These are phyloP conservation scores for Thymus quinquecostatus DNA, from an alignment of 257 asterid genomes.

Conservation along the genomic window DNA sequence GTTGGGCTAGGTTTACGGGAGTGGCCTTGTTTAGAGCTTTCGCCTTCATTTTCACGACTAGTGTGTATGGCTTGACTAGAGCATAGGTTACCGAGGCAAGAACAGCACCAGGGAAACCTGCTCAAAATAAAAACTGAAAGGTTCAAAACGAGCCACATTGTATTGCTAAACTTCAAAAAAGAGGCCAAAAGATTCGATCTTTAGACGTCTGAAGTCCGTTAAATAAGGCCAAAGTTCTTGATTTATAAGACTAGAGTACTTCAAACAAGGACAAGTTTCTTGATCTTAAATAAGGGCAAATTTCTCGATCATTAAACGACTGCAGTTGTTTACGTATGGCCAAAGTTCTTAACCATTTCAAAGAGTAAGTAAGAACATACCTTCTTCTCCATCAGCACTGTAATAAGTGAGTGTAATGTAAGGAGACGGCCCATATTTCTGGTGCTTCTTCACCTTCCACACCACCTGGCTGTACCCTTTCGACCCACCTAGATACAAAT, in stretches of 20 bases:
- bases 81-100: slow-evolving; percentile 51
- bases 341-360: neutral
- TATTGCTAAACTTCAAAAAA: neutral
- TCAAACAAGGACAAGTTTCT: too few relatives aligned
- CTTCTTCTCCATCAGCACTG: slow-evolving; percentile 85
- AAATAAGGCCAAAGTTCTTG: neutral
- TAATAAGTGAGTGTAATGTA: slow-evolving; percentile 57
- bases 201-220: neutral
- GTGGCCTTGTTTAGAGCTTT: slow-evolving; percentile 69
- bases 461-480: slow-evolving; percentile 68
- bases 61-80: slow-evolving; percentile 43
- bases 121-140: neutral
- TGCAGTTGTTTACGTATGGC: too few relatives aligned
- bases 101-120: slow-evolving; percentile 81
- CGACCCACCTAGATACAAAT: slow-evolving; percentile 57
- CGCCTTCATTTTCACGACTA: slow-evolving; percentile 63
- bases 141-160: neutral
- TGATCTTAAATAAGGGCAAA: too few relatives aligned
- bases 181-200: neutral
- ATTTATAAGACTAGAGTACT: too few relatives aligned
- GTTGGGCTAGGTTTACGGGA: slow-evolving; percentile 82
- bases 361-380: slow-evolving; percentile 24
- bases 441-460: slow-evolving; percentile 66
- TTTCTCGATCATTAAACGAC: too few relatives aligned
- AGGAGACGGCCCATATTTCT: slow-evolving; percentile 46